Conservation (phyloP, 257 asterid genomes). For the Apocynum venetum region DNA sequence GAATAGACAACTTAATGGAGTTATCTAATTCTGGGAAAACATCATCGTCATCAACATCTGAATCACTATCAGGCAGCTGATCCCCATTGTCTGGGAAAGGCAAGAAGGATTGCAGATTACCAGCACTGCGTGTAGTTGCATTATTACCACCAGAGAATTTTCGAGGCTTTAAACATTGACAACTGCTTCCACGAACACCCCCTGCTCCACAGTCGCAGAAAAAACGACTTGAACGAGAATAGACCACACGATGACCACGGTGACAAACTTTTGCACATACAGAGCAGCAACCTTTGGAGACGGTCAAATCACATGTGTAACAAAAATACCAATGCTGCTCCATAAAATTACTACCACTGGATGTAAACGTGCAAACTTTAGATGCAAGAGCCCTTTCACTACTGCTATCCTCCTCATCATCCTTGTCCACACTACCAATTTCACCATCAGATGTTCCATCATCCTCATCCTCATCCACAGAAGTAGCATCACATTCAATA, state of each 20-base stretch:
- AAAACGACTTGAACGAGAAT: conserved; percentile 97
- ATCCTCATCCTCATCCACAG: conserved; percentile 96
- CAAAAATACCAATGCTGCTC: conserved; percentile 99
- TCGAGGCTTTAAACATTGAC: conserved; percentile 97
- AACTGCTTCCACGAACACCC: conserved; percentile 94
- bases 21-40: conserved; percentile 56
- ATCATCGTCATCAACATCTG: conserved; percentile 90
- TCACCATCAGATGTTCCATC: conserved; percentile 99
- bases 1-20: conserved; percentile 55
- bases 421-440: conserved; percentile 89
- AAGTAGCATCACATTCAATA: conserved; percentile 91
- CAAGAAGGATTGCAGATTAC: conserved; percentile 70
- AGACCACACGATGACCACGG: conserved; percentile 98
- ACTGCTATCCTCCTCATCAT: conserved; percentile 88
- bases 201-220: conserved; percentile 99
- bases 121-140: conserved; percentile 51
- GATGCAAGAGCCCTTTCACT: conserved; percentile 89
- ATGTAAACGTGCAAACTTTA: conserved; percentile 95
- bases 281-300: conserved; percentile 98
- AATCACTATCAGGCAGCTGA: conserved; percentile 93
- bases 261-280: conserved; percentile 99
- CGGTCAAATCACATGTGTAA: conserved; percentile 95
- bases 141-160: conserved; percentile 62
- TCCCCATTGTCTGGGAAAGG: conserved; percentile 72
- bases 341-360: conserved; percentile 99